Conservation (phyloP, 805 yeast species). For the Spathaspora arborariae region DNA sequence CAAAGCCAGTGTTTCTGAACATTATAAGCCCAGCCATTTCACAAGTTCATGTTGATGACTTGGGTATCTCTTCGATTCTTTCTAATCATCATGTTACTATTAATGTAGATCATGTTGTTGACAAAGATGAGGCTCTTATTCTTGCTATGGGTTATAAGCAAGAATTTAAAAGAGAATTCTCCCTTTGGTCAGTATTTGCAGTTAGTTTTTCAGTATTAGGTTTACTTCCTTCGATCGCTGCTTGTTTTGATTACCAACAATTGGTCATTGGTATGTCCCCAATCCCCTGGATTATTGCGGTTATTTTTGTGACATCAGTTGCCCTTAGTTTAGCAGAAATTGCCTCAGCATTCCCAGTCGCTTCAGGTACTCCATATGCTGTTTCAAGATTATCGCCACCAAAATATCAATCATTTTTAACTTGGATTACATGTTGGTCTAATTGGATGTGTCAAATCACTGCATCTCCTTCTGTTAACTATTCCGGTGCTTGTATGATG, state of each 20-base stretch:
- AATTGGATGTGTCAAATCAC: constrained; percentile 66
- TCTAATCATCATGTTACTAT: constrained; percentile 36
- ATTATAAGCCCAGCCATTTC: constrained; percentile 16
- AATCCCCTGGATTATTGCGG: constrained; percentile 55
- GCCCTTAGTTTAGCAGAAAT: constrained; percentile 64
- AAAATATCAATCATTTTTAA: constrained; percentile 45
- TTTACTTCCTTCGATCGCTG: constrained; percentile 60
- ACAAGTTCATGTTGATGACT: constrained; percentile 32
- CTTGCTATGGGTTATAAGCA: constrained; percentile 60
- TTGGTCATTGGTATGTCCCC: constrained; percentile 62
- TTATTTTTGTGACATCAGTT: constrained; percentile 52
- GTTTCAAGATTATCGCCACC: constrained; percentile 60
- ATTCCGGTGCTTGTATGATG: constrained; percentile 53
- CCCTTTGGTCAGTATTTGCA: constrained; percentile 54
- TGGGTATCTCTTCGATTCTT: constrained; percentile 32
- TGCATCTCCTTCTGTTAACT: constrained; percentile 58
- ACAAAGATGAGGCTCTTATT: constrained; percentile 49
- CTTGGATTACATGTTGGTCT: constrained; percentile 64
- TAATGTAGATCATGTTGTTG: constrained; percentile 46
- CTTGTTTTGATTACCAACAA: constrained; percentile 58
- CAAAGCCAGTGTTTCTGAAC: background rate
- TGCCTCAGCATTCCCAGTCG: constrained; percentile 62
- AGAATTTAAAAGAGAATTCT: constrained; percentile 58
- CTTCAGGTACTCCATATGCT: constrained; percentile 69
- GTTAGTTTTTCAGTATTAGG: constrained; percentile 65